Percentiles rank a stretch among this genome's conserved stretches.
These are phyloP conservation scores for Lyophyllum decastes DNA, from an alignment of 768 basidiomycete genomes.

Conservation along the genomic window DNA sequence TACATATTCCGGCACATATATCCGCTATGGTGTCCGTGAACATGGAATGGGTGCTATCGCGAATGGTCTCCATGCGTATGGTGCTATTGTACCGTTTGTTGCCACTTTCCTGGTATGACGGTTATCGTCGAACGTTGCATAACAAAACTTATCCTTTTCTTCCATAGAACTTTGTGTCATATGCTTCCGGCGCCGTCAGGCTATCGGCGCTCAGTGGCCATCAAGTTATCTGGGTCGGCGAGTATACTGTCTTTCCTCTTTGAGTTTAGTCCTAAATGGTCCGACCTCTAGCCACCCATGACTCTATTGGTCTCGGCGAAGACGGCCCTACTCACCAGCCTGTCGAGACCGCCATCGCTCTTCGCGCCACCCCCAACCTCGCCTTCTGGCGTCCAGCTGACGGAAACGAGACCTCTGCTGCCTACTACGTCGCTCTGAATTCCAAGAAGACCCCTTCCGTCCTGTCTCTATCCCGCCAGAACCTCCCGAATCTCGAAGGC, in stretches of 20 bases:
- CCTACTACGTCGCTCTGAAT: slow-evolving; percentile 79
- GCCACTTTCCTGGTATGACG: slow-evolving; percentile 83
- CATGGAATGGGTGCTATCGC: slow-evolving; percentile 97
- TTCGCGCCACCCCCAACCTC: slow-evolving; percentile 89
- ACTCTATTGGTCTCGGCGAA: slow-evolving; percentile 90
- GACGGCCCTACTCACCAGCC: slow-evolving; percentile 98
- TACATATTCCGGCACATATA: slow-evolving; percentile 82
- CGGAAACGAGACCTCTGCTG: slow-evolving; percentile 95
- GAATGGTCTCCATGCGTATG: slow-evolving; percentile 89
- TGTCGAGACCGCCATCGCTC: slow-evolving; percentile 82
- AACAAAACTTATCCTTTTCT: slow-evolving; percentile 8
- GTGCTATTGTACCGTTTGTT: slow-evolving; percentile 86
- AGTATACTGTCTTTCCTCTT: slow-evolving; percentile 29
- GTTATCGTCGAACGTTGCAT: background rate
- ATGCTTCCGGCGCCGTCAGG: slow-evolving; percentile 90
- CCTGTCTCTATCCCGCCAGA: slow-evolving; percentile 83
- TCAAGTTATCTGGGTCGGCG: slow-evolving; percentile 92
- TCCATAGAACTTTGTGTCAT: slow-evolving; percentile 85
- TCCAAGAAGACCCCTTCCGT: slow-evolving; percentile 81
- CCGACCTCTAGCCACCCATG: slow-evolving; percentile 73
- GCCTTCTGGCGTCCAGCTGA: slow-evolving; percentile 94
- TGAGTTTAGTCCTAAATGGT: background rate
- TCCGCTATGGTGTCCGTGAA: slow-evolving; percentile 97
- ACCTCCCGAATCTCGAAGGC: slow-evolving; percentile 88
- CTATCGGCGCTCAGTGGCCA: slow-evolving; percentile 87